Base-by-base conservation (phyloP, 2,329 filamentous ascomycete genomes). In the Tolypocladium amazonense region DNA sequence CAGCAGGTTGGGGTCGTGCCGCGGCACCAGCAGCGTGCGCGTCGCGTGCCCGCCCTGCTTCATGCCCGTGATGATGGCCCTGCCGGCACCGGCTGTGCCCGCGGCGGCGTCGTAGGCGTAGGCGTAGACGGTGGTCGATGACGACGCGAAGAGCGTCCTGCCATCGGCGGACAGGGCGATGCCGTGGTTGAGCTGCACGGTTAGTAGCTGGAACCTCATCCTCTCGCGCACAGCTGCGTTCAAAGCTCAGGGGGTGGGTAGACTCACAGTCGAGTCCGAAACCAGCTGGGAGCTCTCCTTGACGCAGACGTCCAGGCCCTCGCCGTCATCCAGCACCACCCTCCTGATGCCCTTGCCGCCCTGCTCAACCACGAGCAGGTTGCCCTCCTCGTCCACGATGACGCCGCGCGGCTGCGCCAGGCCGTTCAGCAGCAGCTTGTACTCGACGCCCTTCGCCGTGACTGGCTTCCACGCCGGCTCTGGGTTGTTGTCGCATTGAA, bases 21-120 rank as follows among this genome's bases (percentile, higher is more conserved):
- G 68, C 0, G 85, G 82, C 7, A 86, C 72, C 55, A 87, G 75
- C 2, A 90, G 74, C 0, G 86, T 89, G 35, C 87, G 77, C 1
- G 85, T 86, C 2, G 76, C 79, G 63, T 89, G 85, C 45, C 82
- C 85, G n/a, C 73, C 72, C 56, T 77, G 75, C 62, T 64, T 72
- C 84, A 89, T 88, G 58, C 81, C 77, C 4, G 60, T 62, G 55
- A 90, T 75, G n/a, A 89, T 57, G 2, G 75, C 78, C 57, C 74
- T 75, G 33, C 73, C 73, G 5, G 63, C 58, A 9, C 69, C 68
- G 43, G 81, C 78, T 2, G 77, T 80, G 27, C 78, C 78, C 2
- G 72, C 68, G 0, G 66, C 64, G 2, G 80, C 72, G 68, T 88
- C 77, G 65, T 90, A 90, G 35, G 73, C 69, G 80, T 84, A 89